phyloP scores from a whole-genome alignment of 2,329 filamentous ascomycete species.

The Harringtonia aguacate region DNA sequence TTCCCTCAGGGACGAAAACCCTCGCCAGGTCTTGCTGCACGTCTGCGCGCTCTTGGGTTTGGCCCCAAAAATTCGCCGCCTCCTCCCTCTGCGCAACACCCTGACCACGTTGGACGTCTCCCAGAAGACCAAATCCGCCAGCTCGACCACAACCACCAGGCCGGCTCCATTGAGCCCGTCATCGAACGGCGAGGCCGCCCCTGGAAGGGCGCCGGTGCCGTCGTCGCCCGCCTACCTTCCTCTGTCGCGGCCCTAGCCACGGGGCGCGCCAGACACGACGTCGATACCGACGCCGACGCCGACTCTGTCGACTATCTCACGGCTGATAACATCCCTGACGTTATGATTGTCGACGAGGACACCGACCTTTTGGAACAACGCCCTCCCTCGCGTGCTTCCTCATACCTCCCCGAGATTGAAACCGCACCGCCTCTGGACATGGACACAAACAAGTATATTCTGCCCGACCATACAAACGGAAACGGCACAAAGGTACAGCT shows the following conservation, averaged over 20 bases:
- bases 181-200: conserved; percentile 58
- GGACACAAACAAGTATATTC: conserved; percentile 64
- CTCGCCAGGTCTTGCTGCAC: conserved; percentile 53
- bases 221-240: conserved; percentile 40
- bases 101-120: conserved; percentile 53
- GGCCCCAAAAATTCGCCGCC: conserved; percentile 28
- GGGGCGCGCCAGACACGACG: conserved; percentile 2
- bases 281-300: conserved; percentile 3
- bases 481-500: conserved; percentile 55
- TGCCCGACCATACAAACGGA: conserved; percentile 59
- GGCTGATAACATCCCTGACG: no score
- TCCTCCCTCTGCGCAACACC: conserved; percentile 18
- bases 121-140: conserved; percentile 59
- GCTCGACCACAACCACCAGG: conserved; percentile 56
- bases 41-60: conserved; percentile 55
- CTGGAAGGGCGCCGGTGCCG: conserved; percentile 57
- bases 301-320: conserved; percentile 1
- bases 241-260: conserved; percentile 21
- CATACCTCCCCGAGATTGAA: conserved; percentile 40
- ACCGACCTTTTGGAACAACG: conserved; percentile 1
- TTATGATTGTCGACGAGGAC: background rate
- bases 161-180: conserved; percentile 36
- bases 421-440: conserved; percentile 43
- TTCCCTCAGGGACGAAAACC: conserved; percentile 36
- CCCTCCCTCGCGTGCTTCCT: conserved; percentile 17